Conservation (phyloP, 176 grass and related monocot species). For the Oryza coarctata region DNA sequence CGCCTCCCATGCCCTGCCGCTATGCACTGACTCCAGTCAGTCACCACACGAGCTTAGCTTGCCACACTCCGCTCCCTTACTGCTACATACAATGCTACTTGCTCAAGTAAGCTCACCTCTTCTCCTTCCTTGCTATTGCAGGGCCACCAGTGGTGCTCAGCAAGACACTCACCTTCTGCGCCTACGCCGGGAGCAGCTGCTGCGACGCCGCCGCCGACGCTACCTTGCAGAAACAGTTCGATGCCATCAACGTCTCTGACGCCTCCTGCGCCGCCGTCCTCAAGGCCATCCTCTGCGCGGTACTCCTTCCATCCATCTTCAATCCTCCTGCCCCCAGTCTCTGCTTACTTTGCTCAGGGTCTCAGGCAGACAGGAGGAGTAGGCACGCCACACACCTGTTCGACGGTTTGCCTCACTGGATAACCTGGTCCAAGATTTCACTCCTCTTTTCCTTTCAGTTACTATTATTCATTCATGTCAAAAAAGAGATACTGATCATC, state of each 20-base stretch:
- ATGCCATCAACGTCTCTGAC: conserved; percentile 59
- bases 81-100: no score
- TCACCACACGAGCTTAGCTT: neutral
- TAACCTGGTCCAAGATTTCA: neutral
- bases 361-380: neutral
- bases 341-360: neutral
- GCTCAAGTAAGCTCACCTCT: no score
- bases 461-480: neutral
- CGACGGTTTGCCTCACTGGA: conserved; percentile 13
- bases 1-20: conserved; percentile 22
- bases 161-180: conserved; percentile 57
- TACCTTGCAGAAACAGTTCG: conserved; percentile 46
- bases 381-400: conserved; percentile 8
- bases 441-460: neutral
- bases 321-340: no score
- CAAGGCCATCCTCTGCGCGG: conserved; percentile 71
- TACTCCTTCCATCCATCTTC: neutral
- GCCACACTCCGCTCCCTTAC: neutral
- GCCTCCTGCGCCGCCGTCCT: conserved; percentile 53
- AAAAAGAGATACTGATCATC: neutral
- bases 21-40: conserved; percentile 49
- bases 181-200: conserved; percentile 20
- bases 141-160: conserved; percentile 57
- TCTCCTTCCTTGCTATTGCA: neutral
- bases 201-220: conserved; percentile 63